phyloP scores from a whole-genome alignment of 2,329 filamentous ascomycete genomes.

The Aspergillus nomiae region DNA sequence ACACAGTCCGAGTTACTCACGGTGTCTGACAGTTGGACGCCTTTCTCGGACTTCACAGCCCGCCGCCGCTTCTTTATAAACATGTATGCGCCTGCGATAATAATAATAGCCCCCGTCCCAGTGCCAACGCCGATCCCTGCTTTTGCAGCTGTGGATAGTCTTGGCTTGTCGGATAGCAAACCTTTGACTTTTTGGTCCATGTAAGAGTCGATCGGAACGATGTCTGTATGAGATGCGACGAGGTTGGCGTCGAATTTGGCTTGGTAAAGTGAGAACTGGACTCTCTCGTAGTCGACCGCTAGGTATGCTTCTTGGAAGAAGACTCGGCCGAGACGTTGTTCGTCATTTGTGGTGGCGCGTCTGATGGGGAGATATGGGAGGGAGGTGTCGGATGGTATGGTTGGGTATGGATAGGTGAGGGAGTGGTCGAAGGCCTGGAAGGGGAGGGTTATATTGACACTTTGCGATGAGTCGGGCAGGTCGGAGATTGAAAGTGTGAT shows the following conservation, averaged over 20 bases:
- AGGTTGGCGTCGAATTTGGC: background rate
- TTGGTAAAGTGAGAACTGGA: background rate
- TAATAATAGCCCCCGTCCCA: background rate
- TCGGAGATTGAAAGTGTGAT: constrained; percentile 4
- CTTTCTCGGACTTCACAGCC: background rate
- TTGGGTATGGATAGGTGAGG: constrained; percentile 2
- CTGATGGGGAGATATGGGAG: background rate
- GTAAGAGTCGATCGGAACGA: background rate
- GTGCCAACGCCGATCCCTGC: background rate
- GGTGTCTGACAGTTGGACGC: background rate
- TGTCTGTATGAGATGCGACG: background rate
- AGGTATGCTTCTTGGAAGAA: constrained; percentile 6
- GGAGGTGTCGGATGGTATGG: background rate
- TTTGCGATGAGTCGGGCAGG: background rate
- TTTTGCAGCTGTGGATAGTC: background rate
- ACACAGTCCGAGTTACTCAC: background rate
- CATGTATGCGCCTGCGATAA: background rate
- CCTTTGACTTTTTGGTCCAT: background rate
- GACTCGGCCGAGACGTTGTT: constrained; percentile 4
- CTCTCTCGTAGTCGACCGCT: background rate
- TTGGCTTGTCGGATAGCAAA: background rate
- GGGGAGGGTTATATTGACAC: background rate
- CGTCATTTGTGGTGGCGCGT: background rate
- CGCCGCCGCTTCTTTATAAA: background rate
- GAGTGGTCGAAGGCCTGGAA: constrained; percentile 4